Conservation (phyloP, 768 basidiomycete genomes). For the Pisolithus orientalis region DNA sequence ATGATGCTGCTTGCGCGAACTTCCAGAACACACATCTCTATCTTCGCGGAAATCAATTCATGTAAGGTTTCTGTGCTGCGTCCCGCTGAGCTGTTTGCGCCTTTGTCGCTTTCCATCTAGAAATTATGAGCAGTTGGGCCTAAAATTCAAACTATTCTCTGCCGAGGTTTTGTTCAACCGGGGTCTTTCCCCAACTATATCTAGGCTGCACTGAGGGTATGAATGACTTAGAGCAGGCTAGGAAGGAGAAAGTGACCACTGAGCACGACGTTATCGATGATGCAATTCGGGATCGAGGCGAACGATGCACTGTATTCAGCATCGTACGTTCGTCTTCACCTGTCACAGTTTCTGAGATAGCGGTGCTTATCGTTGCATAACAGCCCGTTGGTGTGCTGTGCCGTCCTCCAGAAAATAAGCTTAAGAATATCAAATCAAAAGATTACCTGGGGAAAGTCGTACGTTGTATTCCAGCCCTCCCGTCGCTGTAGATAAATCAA, state of each 20-base stretch:
- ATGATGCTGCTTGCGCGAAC: conserved; percentile 67
- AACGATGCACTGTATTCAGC: conserved; percentile 89
- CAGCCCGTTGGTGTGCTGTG: conserved; percentile 88
- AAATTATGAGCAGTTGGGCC: conserved; percentile 89
- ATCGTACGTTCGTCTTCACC: conserved; percentile 51
- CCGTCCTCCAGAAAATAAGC: conserved; percentile 82
- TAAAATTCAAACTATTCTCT: conserved; percentile 82
- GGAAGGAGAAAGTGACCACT: conserved; percentile 62
- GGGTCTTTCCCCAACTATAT: conserved; percentile 73
- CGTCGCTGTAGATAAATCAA: not conserved
- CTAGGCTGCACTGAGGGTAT: conserved; percentile 62
- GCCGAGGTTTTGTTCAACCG: conserved; percentile 91
- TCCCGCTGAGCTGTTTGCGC: not conserved
- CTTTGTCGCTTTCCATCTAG: conserved; percentile 29
- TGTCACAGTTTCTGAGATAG: not conserved
- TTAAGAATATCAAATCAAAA: conserved; percentile 80
- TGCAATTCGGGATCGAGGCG: conserved; percentile 73
- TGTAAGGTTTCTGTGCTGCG: conserved; percentile 41
- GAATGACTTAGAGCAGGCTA: conserved; percentile 64
- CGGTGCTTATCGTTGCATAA: not conserved
- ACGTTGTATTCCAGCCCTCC: conserved; percentile 16
- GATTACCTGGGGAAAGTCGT: conserved; percentile 94
- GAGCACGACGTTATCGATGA: conserved; percentile 92
- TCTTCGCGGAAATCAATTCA: conserved; percentile 77
- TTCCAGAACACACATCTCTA: conserved; percentile 81